A percentile compares a stretch with the other conserved stretches of the same genome.
Conservation (phyloP, 495 filamentous ascomycete species). For the Xylaria intraflava region DNA sequence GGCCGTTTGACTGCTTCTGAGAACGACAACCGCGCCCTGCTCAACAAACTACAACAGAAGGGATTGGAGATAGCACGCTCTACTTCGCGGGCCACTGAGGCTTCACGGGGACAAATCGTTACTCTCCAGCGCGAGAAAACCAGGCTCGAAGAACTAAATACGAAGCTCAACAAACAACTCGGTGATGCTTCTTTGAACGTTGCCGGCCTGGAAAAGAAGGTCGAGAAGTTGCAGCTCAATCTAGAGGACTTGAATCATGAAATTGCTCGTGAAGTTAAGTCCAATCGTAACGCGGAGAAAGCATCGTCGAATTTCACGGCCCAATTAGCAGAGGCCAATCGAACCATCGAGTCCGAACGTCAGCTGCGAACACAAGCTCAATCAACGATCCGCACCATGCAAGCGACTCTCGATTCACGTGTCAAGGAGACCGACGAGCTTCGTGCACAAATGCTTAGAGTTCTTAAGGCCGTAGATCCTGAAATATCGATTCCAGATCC, state of each 20-base stretch:
- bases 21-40: conserved; percentile 89
- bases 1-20: conserved; percentile 88
- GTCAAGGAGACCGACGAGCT: conserved; percentile 75
- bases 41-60: conserved; percentile 97
- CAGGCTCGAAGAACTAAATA: conserved; percentile 76
- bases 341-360: conserved; percentile 82
- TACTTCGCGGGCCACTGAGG: conserved; percentile 77
- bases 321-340: conserved; percentile 82
- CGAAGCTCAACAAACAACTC: conserved; percentile 74
- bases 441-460: conserved; percentile 67
- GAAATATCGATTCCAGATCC: conserved; percentile 45
- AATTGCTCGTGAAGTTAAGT: conserved; percentile 82
- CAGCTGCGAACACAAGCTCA: conserved; percentile 84
- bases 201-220: conserved; percentile 85
- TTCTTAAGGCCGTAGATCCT: conserved; percentile 83
- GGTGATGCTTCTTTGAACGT: conserved; percentile 80
- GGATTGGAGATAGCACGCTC: conserved; percentile 93
- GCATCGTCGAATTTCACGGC: conserved; percentile 72
- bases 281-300: conserved; percentile 85
- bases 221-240: conserved; percentile 84
- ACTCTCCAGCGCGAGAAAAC: conserved; percentile 78
- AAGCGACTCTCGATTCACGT: conserved; percentile 65
- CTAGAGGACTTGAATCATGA: conserved; percentile 94
- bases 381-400: conserved; percentile 72
- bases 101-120: conserved; percentile 67